Evolutionary conservation across 139 green algal genomes (phyloP).

Genomic region (Gonium pectorale): DNA sequence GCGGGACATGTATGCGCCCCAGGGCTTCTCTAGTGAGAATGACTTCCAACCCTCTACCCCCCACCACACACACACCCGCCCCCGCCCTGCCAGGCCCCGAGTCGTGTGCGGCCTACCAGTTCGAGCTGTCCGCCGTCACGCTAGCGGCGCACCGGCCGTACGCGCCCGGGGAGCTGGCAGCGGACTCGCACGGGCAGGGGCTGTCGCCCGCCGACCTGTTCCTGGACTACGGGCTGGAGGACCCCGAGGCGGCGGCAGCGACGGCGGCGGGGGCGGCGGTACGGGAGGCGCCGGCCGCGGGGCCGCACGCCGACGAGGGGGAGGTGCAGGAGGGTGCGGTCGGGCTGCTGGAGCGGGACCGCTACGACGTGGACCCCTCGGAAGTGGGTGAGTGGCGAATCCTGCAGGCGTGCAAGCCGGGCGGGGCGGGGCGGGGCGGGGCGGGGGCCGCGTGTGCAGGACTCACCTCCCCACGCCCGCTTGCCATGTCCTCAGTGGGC

Average conservation of each 20-base stretch:
- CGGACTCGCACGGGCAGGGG: slow-evolving; percentile 61
- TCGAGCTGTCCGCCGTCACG: slow-evolving; percentile 22
- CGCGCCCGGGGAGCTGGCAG: slow-evolving; percentile 57
- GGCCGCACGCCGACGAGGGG: background rate
- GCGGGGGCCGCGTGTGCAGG: no score
- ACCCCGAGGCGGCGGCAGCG: background rate
- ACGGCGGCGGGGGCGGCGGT: background rate
- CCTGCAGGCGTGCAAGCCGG: no score
- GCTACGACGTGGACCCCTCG: slow-evolving; percentile 16
- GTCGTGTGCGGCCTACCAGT: slow-evolving; percentile 10
- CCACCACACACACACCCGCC: no score
- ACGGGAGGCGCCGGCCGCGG: background rate
- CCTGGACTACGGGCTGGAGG: slow-evolving; percentile 71
- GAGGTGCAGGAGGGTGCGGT: background rate
- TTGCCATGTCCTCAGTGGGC: no score
- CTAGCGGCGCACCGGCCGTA: slow-evolving; percentile 51
- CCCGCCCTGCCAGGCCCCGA: background rate
- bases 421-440: no score
- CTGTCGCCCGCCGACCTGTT: slow-evolving; percentile 62
- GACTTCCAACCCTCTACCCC: no score
- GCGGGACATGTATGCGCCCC: no score
- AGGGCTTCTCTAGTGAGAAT: no score
- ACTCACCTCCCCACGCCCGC: no score
- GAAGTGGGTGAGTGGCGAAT: slow-evolving; percentile 38
- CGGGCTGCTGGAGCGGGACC: slow-evolving; percentile 3